Evolutionary conservation across 1,284 basidiomycete genomes (phyloP).

Genomic region (Ceratobasidium papillatum): DNA sequence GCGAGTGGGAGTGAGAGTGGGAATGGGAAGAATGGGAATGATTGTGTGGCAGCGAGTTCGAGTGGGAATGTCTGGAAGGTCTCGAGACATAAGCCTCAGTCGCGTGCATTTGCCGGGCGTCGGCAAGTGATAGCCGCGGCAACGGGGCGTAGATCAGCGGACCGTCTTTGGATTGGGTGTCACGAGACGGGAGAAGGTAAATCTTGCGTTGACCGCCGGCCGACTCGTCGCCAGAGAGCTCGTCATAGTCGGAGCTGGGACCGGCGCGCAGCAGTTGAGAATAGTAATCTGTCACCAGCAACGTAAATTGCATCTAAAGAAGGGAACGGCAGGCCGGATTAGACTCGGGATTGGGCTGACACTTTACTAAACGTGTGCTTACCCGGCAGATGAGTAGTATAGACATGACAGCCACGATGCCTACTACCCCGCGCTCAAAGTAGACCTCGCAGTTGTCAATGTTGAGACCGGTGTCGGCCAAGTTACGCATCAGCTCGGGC

Average conservation of each 20-base stretch:
- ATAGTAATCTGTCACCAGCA: constrained; percentile 72
- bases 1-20: constrained; percentile 28
- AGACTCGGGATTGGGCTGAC: neutral
- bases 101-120: constrained; percentile 28
- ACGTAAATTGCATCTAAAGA: constrained; percentile 71
- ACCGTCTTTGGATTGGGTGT: constrained; percentile 18
- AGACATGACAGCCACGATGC: constrained; percentile 64
- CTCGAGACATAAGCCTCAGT: constrained; percentile 30
- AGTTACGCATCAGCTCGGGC: constrained; percentile 73
- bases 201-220: constrained; percentile 8
- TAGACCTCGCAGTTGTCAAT: constrained; percentile 80
- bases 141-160: constrained; percentile 30
- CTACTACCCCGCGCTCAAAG: constrained; percentile 71
- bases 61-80: constrained; percentile 28
- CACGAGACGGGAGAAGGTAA: constrained; percentile 26
- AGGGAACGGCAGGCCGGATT: neutral
- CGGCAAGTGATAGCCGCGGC: constrained; percentile 24
- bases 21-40: constrained; percentile 13
- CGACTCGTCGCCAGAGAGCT: constrained; percentile 18
- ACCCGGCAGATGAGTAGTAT: constrained; percentile 72
- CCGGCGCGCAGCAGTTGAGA: constrained; percentile 54
- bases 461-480: constrained; percentile 73
- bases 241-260: constrained; percentile 24
- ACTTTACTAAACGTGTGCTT: constrained; percentile 48
- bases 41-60: constrained; percentile 25